phyloP scores from a whole-genome alignment of 345 rosid genomes.

The Populus simonii region DNA sequence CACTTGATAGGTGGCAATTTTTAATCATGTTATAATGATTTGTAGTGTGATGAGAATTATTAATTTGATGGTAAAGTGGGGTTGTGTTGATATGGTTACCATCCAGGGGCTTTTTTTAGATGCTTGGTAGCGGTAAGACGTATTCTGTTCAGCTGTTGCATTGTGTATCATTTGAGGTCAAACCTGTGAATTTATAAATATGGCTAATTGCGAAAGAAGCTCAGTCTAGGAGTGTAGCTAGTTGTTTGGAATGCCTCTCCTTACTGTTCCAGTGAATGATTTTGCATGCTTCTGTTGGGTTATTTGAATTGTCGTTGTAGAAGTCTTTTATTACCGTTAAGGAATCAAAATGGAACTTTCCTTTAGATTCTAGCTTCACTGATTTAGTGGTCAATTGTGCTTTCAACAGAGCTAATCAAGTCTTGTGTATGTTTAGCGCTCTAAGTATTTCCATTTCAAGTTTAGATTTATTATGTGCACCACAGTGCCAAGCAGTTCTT shows the following conservation, averaged over 20 bases:
- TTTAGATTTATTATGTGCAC: background rate
- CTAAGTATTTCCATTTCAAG: background rate
- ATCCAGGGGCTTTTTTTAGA: background rate
- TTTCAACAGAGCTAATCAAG: background rate
- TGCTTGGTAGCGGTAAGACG: background rate
- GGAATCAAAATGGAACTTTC: background rate
- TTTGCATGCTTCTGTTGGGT: background rate
- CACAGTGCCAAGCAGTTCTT: background rate
- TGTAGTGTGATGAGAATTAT: background rate
- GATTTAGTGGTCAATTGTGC: background rate
- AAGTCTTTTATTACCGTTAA: background rate
- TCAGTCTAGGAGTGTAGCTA: background rate
- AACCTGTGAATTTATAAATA: background rate
- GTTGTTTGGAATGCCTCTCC: background rate
- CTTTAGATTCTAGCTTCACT: background rate
- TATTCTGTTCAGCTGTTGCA: background rate
- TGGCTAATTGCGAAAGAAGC: background rate
- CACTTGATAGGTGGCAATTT: background rate
- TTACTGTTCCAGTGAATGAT: background rate
- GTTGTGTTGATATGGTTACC: background rate
- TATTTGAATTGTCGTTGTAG: background rate
- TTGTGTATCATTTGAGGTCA: background rate
- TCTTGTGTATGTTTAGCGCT: background rate
- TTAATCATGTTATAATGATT: background rate
- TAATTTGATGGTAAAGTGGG: background rate